Percentiles rank a stretch among this genome's conserved stretches.
phyloP scores from a whole-genome alignment of 2,329 filamentous ascomycete species.

The Fusarium robinianum region DNA sequence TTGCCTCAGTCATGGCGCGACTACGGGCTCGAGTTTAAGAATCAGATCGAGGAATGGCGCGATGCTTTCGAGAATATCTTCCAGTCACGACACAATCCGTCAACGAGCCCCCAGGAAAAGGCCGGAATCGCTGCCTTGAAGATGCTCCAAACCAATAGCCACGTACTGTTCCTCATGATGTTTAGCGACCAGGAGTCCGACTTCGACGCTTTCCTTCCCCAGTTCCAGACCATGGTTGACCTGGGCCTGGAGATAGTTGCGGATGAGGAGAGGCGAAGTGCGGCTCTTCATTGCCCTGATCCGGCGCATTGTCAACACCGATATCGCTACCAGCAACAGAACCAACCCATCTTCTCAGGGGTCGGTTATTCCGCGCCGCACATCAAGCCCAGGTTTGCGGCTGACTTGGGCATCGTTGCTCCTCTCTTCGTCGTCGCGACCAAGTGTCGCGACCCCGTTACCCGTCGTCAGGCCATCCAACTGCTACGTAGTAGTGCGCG shows the following conservation, averaged over 20 bases:
- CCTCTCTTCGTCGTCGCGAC: constrained; percentile 69
- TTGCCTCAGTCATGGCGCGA: constrained; percentile 54
- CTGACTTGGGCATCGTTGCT: constrained; percentile 66
- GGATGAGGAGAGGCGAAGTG: constrained; percentile 59
- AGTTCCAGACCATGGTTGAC: constrained; percentile 60
- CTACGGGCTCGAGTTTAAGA: constrained; percentile 53
- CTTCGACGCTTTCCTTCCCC: constrained; percentile 58
- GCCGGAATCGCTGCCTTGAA: constrained; percentile 64
- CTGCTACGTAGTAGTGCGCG: constrained; percentile 63
- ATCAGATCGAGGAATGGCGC: constrained; percentile 59
- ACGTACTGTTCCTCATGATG: constrained; percentile 62
- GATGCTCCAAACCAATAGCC: constrained; percentile 64
- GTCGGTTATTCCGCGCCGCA: constrained; percentile 53
- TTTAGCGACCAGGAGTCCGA: constrained; percentile 62
- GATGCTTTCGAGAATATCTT: constrained; percentile 61
- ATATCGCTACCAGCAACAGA: constrained; percentile 23
- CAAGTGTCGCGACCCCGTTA: constrained; percentile 62
- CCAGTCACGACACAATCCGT: constrained; percentile 51
- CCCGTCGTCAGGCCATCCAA: constrained; percentile 64
- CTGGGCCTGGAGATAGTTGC: constrained; percentile 63
- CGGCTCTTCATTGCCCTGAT: constrained; percentile 51
- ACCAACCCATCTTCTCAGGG: constrained; percentile 43
- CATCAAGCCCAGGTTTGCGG: constrained; percentile 65
- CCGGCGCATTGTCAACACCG: constrained; percentile 50
- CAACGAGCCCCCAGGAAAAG: constrained; percentile 59